Evolutionary conservation across 2,329 filamentous ascomycete species (phyloP), one percentile per base, ranked within the genome.

Genomic region (Trichocomaceae sp.): DNA sequence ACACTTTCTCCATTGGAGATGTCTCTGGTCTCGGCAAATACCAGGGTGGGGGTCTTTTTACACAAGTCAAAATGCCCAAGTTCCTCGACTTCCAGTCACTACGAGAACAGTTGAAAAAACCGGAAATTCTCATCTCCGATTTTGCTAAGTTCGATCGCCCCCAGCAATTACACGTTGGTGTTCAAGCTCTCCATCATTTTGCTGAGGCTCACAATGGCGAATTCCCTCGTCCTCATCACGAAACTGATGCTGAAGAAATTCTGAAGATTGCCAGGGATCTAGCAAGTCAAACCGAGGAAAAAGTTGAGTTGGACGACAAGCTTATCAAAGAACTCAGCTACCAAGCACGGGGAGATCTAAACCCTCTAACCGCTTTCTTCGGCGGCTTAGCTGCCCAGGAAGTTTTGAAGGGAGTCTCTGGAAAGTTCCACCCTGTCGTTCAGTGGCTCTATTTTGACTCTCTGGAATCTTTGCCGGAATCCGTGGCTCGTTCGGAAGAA

Each of bases 371-470:
- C 22, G 92, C 93, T 17, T 88, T 96, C 74, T 97, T 96, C 66
- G 93, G 93, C 70, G 93, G 93, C 63, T 82, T 96, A 62, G 83
- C 89, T 23, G 93, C 93, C 1, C 93, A 99, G 70, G 93, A 99
- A 72, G 86, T 96, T 20, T 81, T 99, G 58, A 99, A 99, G 75
- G 90, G 92, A 17, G 89, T 99, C 6, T 99, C 93, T 51, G 93
- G 93, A 63, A 99, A 99, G 74, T 99, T 99, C 76, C 84, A 90
- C 64, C 93, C 93, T n/a, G 85, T 97, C 61, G 82, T 87, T 62
- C 93, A 99, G 71, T 97, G 88, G 84, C 81, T 99, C 69, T 97
- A 99, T 78, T 95, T 96, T 64, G 93, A 99, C 72, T 96, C 93
- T 1, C 78, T 99, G n/a, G 93, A 99, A 72, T 96, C 93, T 9